Evolutionary conservation across 345 rosid species (phyloP), one percentile per base, ranked within the genome.

Genomic region (Linum tenue): DNA sequence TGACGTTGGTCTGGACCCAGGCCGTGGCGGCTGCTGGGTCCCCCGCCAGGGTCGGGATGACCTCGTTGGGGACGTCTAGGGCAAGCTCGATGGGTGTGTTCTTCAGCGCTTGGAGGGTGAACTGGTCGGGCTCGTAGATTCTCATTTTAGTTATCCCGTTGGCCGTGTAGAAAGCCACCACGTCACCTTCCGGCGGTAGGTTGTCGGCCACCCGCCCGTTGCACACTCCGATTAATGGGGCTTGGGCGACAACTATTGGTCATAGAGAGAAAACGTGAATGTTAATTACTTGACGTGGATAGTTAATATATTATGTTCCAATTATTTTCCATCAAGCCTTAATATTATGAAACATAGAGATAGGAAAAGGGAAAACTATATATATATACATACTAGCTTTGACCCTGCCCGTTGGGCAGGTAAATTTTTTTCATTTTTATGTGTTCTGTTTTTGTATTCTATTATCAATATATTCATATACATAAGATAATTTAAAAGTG

Each of bases 71-170:
- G 31, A 76, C 79, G 10, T 65, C 82, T 0, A 76, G 61, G 40
- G 70, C 59, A 55, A 79, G 72, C n/a, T 78, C 78, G 5, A 81
- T 70, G 69, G 72, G 69, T 41, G 81, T 70, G 36, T 79, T 80
- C 37, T 64, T 62, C 14, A 84, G 77, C n/a, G 85, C 80, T 15
- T 70, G 64, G n/a, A 83, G 81, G 22, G 85, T 79, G 4, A 57
- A 22, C 35, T 69, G 73, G 38, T 84, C 62, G 1, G 83, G 76
- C 2, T 74, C 65, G 22, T 79, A 84, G 7, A 79, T 74, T 62
- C 82, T 58, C 79, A 83, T 74, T 59, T 65, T 71, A 3, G 56
- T 51, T 38, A 81, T 75, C 36, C 64, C 67, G 39, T 79, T 79
- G 17, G 69, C 1, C n/a, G 66, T 63, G 56, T 62, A 79, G n/a